These are phyloP conservation scores for Fraxinus nigra DNA, from an alignment of 305 asterid species.

Conservation along the genomic window DNA sequence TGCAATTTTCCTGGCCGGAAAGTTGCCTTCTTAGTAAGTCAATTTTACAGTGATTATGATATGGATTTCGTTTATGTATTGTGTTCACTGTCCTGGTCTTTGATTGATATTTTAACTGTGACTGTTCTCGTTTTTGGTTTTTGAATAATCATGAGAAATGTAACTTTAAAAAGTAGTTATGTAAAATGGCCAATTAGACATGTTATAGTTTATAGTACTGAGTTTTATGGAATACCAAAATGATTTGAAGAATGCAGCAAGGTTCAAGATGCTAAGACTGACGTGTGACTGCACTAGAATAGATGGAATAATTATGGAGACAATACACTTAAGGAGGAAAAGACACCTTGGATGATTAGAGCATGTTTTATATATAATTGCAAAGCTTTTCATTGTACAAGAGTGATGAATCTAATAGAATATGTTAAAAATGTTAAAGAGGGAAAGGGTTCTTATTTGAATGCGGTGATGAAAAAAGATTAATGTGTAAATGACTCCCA, in stretches of 20 bases:
- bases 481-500: not conserved
- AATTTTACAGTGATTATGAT: not conserved
- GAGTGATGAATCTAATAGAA: not conserved
- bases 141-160: not conserved
- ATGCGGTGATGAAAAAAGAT: not conserved
- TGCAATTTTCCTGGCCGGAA: conserved; percentile 73
- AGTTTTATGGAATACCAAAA: not conserved
- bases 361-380: not conserved
- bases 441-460: not conserved
- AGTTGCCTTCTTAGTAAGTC: conserved; percentile 63
- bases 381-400: not conserved
- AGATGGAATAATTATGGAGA: not conserved
- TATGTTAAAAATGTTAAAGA: not conserved
- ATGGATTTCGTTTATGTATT: not conserved
- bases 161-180: not conserved
- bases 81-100: not conserved
- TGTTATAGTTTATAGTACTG: not conserved
- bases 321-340: not conserved
- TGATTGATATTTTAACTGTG: not conserved
- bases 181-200: not conserved
- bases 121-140: no score
- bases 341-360: not conserved
- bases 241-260: not conserved
- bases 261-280: not conserved
- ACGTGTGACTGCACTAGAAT: not conserved